These are phyloP conservation scores for Theobroma cacao DNA, from an alignment of 345 rosid genomes.

Conservation along the genomic window DNA sequence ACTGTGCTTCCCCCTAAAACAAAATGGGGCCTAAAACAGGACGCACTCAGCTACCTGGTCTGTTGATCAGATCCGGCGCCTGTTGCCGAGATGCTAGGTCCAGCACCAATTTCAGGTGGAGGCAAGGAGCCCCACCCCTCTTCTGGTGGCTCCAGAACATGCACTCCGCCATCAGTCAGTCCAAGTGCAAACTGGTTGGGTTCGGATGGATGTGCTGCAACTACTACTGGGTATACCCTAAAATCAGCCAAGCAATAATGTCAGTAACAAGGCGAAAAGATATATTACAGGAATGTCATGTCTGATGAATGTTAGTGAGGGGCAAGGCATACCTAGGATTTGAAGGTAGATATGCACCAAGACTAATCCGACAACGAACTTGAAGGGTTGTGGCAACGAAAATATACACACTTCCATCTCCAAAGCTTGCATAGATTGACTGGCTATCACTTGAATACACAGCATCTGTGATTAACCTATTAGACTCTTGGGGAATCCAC, in stretches of 20 bases:
- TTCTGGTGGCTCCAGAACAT: conserved; percentile 37
- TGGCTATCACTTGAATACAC: conserved; percentile 46
- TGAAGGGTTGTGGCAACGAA: conserved; percentile 33
- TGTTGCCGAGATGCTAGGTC: conserved; percentile 32
- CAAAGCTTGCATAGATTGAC: conserved; percentile 38
- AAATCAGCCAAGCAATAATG: conserved; percentile 17
- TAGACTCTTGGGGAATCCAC: conserved; percentile 40
- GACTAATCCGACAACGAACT: conserved; percentile 34
- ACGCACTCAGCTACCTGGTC: conserved; percentile 22
- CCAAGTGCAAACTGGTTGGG: conserved; percentile 42
- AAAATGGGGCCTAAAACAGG: not conserved
- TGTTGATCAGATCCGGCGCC: conserved; percentile 38
- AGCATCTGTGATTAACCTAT: conserved; percentile 39
- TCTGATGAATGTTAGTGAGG: not conserved
- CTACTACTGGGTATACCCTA: conserved; percentile 35
- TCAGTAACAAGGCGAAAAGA: not conserved
- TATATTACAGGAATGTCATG: not conserved
- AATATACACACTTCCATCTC: conserved; percentile 38
- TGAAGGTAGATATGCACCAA: conserved; percentile 36
- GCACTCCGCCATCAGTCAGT: conserved; percentile 40
- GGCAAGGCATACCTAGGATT: conserved; percentile 30
- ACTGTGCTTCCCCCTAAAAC: not conserved
- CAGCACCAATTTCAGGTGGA: conserved; percentile 32
- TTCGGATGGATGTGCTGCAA: conserved; percentile 43
- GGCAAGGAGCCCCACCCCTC: conserved; percentile 38